Evolutionary conservation across 2,329 filamentous ascomycete genomes (phyloP), one percentile per base, ranked within the genome.

Genomic region (Scedosporium minutisporum): DNA sequence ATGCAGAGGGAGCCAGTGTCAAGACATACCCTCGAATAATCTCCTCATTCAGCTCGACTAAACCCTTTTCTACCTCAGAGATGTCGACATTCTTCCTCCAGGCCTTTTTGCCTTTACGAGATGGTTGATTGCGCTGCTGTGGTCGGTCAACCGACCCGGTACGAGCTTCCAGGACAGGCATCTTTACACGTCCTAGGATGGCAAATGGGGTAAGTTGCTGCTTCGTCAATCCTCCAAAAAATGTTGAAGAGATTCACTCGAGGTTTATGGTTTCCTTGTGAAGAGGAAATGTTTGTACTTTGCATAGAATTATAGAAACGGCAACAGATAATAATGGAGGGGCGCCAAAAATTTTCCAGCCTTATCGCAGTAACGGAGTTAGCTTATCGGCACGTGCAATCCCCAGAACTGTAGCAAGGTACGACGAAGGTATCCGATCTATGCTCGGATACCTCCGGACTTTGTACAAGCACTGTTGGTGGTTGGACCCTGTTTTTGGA

Each of bases 81-180:
- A 97, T 85, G 76, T 99, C 91, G 75, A 99, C 91, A 77, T 99
- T 96, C 76, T 97, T 99, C 72, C 95, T 85, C 95, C 95, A 99
- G 38, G 95, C 93, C 79, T 96, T 97, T 78, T 97, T 97, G 69
- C 96, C 95, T 75, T 99, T 99, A 72, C 95, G 84, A 4, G 93
- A 97, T 27, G 92, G 86, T 75, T 99, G 95, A 66, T 85, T 92
- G 76, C 88, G 87, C 68, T 96, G 91, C 66, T 87, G 86, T 10
- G 92, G 93, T 18, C 90, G 88, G 42, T 81, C 76, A 12, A 77
- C 75, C 42, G 82, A 76, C 64, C 77, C 81, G 48, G 78, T 74
- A 75, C 75, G 58, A 77, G 75, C 67, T 77, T 75, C 53, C 29
- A 86, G 68, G 27, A 82, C 77, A n/a, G 83, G 81, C 83, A 86